Evolutionary conservation across 2,329 filamentous ascomycete species (phyloP).

Genomic region (Hymenoscyphus albidus): DNA sequence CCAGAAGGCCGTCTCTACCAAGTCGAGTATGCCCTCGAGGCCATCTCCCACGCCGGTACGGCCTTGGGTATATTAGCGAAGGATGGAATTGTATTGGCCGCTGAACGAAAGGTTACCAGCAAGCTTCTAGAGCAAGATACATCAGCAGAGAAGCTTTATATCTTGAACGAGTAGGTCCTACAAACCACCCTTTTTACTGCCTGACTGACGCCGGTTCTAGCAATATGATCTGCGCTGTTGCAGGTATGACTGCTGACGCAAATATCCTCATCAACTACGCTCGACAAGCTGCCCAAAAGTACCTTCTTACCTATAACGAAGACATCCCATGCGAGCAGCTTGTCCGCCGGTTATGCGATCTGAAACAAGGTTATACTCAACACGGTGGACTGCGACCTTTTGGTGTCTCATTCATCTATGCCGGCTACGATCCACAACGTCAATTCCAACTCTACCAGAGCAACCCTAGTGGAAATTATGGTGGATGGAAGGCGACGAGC

Average conservation of each 20-base stretch:
- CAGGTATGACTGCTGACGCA: constrained; percentile 98
- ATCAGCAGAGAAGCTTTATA: constrained; percentile 99
- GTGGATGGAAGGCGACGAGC: constrained; percentile 98
- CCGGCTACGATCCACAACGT: constrained; percentile 90
- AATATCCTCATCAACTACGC: constrained; percentile 99
- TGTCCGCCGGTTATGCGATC: constrained; percentile 90
- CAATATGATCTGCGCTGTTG: constrained; percentile 99
- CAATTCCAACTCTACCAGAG: constrained; percentile 99
- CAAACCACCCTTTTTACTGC: constrained; percentile 16
- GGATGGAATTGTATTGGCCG: constrained; percentile 96
- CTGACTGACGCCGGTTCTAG: constrained; percentile 43
- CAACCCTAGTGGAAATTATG: constrained; percentile 98
- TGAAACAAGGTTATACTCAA: constrained; percentile 99
- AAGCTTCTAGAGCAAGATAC: constrained; percentile 99
- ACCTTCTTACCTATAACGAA: constrained; percentile 99
- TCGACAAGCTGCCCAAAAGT: constrained; percentile 91
- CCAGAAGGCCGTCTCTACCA: constrained; percentile 98
- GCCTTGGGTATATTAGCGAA: constrained; percentile 95
- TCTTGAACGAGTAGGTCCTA: constrained; percentile 81
- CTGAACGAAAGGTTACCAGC: constrained; percentile 98
- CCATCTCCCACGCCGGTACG: constrained; percentile 96
- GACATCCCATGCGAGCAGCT: constrained; percentile 99
- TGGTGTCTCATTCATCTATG: constrained; percentile 99
- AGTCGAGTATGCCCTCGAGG: constrained; percentile 98
- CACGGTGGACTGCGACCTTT: constrained; percentile 97